These are phyloP conservation scores for Takashimella tepidaria DNA, from an alignment of 1,284 basidiomycete genomes.

Conservation along the genomic window DNA sequence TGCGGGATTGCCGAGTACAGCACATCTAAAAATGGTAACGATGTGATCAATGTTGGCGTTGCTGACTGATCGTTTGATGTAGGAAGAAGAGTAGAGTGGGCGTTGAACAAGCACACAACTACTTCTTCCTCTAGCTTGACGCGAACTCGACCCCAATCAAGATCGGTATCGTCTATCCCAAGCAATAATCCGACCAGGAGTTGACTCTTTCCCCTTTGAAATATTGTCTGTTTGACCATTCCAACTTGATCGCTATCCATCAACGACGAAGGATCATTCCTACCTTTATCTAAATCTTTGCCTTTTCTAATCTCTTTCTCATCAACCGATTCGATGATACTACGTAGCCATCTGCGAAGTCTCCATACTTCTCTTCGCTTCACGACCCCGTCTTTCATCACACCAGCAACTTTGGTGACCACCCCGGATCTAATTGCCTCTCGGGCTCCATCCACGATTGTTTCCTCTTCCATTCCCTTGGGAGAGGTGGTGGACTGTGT, in stretches of 20 bases:
- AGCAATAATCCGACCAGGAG: constrained; percentile 18
- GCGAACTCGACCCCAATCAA: constrained; percentile 27
- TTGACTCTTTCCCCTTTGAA: not conserved
- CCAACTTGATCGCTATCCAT: too few species aligned
- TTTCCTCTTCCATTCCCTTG: not conserved
- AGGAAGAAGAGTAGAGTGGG: not conserved
- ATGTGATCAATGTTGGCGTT: too few species aligned
- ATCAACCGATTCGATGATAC: not conserved
- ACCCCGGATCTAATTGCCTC: constrained; percentile 18
- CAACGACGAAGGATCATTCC: not conserved
- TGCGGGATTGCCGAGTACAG: not conserved
- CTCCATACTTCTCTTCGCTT: not conserved
- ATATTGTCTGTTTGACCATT: not conserved
- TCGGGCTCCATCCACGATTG: constrained; percentile 1
- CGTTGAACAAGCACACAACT: constrained; percentile 1
- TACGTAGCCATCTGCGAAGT: not conserved
- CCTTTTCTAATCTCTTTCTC: not conserved
- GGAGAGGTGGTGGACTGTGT: not conserved
- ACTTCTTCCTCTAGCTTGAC: constrained; percentile 27
- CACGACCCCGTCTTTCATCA: constrained; percentile 6
- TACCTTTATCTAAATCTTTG: constrained; percentile 1
- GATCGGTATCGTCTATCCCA: constrained; percentile 16
- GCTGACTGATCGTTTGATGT: too few species aligned
- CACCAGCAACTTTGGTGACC: constrained; percentile 3
- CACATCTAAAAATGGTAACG: not conserved